Evolutionary conservation across 305 asterid species (phyloP).

Genomic region (Solanum hybrid): DNA sequence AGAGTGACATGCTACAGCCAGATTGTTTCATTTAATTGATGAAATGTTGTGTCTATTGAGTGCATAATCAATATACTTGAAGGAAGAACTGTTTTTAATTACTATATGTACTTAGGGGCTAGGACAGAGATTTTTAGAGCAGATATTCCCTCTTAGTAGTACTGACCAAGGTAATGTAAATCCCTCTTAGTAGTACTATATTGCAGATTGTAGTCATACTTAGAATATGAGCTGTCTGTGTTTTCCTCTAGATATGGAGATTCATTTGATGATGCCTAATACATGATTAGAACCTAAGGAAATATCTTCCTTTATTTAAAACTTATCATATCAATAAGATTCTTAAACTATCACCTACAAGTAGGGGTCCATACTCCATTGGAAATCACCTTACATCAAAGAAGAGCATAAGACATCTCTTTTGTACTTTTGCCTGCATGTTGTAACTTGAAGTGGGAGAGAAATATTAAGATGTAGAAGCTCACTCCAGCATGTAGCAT

Average conservation of each 20-base stretch:
- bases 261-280: background rate
- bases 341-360: background rate
- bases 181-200: background rate
- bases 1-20: background rate
- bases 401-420: background rate
- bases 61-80: background rate
- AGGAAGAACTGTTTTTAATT: background rate
- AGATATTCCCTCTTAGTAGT: background rate
- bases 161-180: background rate
- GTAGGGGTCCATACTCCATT: background rate
- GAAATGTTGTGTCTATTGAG: background rate
- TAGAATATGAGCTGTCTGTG: background rate
- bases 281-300: background rate
- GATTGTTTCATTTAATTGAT: background rate
- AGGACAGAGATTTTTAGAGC: background rate
- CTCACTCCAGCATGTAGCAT: background rate
- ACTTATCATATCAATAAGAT: background rate
- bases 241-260: background rate
- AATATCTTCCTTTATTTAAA: background rate
- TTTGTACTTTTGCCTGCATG: background rate
- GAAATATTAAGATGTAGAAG: background rate
- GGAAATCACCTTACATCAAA: background rate
- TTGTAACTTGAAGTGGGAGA: background rate
- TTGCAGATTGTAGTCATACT: background rate
- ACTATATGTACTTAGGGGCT: background rate